These are phyloP conservation scores for Knufia petricola DNA, from an alignment of 2,329 filamentous ascomycete genomes.

Conservation along the genomic window DNA sequence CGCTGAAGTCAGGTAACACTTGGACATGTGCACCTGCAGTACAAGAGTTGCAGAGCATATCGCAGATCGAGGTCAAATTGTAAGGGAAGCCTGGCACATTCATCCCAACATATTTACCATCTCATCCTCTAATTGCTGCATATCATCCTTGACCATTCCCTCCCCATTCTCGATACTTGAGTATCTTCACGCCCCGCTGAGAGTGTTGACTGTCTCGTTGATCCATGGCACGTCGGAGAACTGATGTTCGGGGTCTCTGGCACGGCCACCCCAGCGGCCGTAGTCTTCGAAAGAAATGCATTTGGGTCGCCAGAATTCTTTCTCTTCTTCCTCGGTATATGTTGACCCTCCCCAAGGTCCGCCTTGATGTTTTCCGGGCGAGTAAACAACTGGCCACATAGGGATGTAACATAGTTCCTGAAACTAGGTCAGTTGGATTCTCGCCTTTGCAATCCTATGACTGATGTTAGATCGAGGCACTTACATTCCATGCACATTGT, in stretches of 20 bases:
- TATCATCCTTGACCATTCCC: neutral
- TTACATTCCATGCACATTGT: neutral
- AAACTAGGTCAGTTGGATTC: neutral
- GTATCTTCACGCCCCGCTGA: neutral
- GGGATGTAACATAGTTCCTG: neutral
- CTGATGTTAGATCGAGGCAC: neutral
- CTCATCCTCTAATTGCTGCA: neutral
- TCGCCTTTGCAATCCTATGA: neutral
- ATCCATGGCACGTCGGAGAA: neutral
- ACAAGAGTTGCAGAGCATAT: neutral
- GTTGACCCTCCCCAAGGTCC: neutral
- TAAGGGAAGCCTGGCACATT: neutral
- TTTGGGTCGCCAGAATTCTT: neutral
- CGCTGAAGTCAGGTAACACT: neutral
- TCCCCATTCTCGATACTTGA: neutral
- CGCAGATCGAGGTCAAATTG: neutral
- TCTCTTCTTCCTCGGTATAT: neutral
- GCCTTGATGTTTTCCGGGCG: neutral
- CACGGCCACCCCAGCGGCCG: neutral
- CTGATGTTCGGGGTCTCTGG: neutral
- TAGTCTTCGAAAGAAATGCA: neutral
- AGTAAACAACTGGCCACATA: neutral
- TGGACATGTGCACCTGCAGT: neutral
- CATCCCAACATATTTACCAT: neutral
- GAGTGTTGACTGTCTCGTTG: neutral